Percentiles rank a stretch among this genome's conserved stretches.
Evolutionary conservation across 768 basidiomycete genomes (phyloP).

Genomic region (Fomitopsis serialis): DNA sequence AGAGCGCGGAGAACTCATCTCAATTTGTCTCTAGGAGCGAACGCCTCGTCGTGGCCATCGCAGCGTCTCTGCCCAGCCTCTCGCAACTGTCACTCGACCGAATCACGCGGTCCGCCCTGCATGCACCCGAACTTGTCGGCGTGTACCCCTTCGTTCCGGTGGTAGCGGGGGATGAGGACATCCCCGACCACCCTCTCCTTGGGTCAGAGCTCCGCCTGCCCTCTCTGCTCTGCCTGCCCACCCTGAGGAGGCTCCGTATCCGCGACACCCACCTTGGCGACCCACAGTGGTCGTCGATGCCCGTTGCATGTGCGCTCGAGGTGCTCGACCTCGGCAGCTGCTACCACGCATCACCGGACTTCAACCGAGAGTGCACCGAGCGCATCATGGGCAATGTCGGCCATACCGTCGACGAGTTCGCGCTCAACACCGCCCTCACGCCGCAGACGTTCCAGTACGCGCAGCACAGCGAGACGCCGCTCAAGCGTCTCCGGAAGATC

Average conservation of each 20-base stretch:
- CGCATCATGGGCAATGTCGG: constrained; percentile 59
- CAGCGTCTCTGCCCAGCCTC: constrained; percentile 51
- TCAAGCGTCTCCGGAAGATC: constrained; percentile 46
- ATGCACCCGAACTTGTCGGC: constrained; percentile 54
- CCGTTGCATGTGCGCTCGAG: constrained; percentile 45
- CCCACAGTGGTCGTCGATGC: constrained; percentile 47
- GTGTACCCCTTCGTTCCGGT: constrained; percentile 54
- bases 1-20: constrained; percentile 2
- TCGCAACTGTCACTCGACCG: constrained; percentile 53
- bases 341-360: constrained; percentile 45
- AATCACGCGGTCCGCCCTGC: constrained; percentile 61
- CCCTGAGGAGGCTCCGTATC: constrained; percentile 56
- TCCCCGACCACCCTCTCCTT: constrained; percentile 42
- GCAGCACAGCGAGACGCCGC: constrained; percentile 35
- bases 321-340: constrained; percentile 52
- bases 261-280: constrained; percentile 71
- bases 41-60: constrained; percentile 63
- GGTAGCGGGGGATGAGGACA: constrained; percentile 57
- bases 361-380: constrained; percentile 50
- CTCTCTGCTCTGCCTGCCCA: constrained; percentile 57
- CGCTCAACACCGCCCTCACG: constrained; percentile 40
- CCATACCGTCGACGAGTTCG: constrained; percentile 48
- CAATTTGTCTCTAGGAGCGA: constrained; percentile 46
- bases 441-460: constrained; percentile 34
- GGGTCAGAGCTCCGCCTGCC: constrained; percentile 59